These are phyloP conservation scores for Botrytis byssoidea DNA, from an alignment of 2,329 filamentous ascomycete species.

Conservation along the genomic window DNA sequence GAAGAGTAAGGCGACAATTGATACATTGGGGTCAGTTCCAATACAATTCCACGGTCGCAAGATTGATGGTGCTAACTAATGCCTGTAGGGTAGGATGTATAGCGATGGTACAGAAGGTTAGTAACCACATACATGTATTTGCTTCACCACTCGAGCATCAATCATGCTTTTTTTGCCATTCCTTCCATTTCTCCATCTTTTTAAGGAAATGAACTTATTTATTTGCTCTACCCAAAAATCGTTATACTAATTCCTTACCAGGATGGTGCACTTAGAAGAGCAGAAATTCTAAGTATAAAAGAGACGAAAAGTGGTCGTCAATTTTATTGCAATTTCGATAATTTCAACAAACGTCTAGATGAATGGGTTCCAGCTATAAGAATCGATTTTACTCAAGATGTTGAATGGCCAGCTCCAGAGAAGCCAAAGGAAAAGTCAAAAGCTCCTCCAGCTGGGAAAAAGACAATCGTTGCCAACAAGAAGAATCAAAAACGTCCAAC, in stretches of 20 bases:
- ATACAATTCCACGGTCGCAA: neutral
- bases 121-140: constrained; percentile 18
- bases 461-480: constrained; percentile 38
- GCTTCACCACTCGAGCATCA: neutral
- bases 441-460: constrained; percentile 50
- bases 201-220: neutral
- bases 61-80: constrained; percentile 25
- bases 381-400: constrained; percentile 84
- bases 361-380: constrained; percentile 86
- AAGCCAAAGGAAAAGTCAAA: constrained; percentile 78
- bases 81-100: constrained; percentile 39
- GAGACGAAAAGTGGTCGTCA: constrained; percentile 78
- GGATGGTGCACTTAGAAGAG: constrained; percentile 84
- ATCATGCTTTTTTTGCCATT: neutral
- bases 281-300: constrained; percentile 93
- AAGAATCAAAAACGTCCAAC: constrained; percentile 44
- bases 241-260: constrained; percentile 39
- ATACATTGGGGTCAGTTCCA: constrained; percentile 69
- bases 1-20: constrained; percentile 80
- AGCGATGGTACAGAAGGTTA: constrained; percentile 41
- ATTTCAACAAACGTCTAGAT: constrained; percentile 39
- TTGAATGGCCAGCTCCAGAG: constrained; percentile 90
- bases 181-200: neutral
- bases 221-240: constrained; percentile 22
- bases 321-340: constrained; percentile 39